Conservation (phyloP, 192 early-diverging fungal species). For the Coemansia sp. region DNA sequence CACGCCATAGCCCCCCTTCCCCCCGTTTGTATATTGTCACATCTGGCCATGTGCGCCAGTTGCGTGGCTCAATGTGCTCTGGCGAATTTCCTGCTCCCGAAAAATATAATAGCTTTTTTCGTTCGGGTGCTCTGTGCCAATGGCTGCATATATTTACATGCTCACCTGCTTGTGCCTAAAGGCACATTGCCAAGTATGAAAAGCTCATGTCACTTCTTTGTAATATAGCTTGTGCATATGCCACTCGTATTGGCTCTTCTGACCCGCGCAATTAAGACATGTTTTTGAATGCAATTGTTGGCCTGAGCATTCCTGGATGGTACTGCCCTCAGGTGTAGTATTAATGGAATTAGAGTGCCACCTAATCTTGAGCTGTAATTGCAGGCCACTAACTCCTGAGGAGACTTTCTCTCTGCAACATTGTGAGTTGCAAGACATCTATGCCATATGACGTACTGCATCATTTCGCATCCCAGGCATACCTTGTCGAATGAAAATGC, state of each 20-base stretch:
- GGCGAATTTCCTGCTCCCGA: neutral
- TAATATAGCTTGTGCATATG: neutral
- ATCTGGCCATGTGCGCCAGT: neutral
- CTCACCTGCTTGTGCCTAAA: neutral
- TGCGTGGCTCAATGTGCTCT: neutral
- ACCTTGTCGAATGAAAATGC: neutral
- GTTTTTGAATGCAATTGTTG: neutral
- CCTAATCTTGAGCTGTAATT: neutral
- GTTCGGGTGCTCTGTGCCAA: neutral
- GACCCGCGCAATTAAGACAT: slow-evolving; percentile 4
- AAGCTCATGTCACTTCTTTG: neutral
- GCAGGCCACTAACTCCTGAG: neutral
- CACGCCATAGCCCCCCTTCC: neutral
- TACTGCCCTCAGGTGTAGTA: neutral
- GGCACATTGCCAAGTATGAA: neutral
- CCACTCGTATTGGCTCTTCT: neutral
- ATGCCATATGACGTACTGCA: neutral
- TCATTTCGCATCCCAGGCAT: neutral
- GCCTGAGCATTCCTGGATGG: neutral
- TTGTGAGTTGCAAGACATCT: neutral
- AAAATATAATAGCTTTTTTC: neutral
- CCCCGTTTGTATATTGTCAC: neutral
- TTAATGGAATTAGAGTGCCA: neutral
- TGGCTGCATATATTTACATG: slow-evolving; percentile 1
- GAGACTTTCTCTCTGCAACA: neutral